Evolutionary conservation across 352 stramenopile species (phyloP).

Genomic region (Aphanomyces invadans): DNA sequence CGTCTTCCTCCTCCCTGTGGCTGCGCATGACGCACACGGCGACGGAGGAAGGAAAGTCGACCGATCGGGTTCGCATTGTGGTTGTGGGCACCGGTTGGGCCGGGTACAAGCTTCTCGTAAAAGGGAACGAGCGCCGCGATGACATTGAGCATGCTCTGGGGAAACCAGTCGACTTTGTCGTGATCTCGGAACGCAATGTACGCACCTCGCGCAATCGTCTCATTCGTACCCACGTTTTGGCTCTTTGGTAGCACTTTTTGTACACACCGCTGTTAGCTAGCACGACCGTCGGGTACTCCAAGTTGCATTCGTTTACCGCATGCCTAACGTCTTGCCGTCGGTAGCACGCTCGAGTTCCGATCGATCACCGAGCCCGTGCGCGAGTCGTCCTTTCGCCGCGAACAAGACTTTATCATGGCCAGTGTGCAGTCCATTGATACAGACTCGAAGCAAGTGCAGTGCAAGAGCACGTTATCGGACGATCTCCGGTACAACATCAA

Average conservation of each 20-base stretch:
- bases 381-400: slow-evolving; percentile 61
- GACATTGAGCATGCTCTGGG: slow-evolving; percentile 58
- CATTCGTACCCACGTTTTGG: slow-evolving; percentile 1
- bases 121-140: slow-evolving; percentile 66
- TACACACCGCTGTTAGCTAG: slow-evolving; percentile 96
- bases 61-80: slow-evolving; percentile 29
- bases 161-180: slow-evolving; percentile 58
- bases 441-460: slow-evolving; percentile 60
- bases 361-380: slow-evolving; percentile 95
- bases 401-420: slow-evolving; percentile 69
- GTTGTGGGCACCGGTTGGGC: slow-evolving; percentile 75
- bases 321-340: not conserved
- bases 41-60: not conserved
- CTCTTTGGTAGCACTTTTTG: slow-evolving; percentile 85
- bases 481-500: slow-evolving; percentile 58
- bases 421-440: slow-evolving; percentile 69
- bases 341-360: slow-evolving; percentile 92
- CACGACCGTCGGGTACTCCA: slow-evolving; percentile 76
- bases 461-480: slow-evolving; percentile 51
- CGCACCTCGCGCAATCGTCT: slow-evolving; percentile 12
- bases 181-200: slow-evolving; percentile 78
- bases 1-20: not conserved
- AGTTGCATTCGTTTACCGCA: not conserved
- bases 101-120: slow-evolving; percentile 63
- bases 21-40: not conserved